Conservation (phyloP, 2,329 filamentous ascomycete genomes). For the Westerdykella ornata region DNA sequence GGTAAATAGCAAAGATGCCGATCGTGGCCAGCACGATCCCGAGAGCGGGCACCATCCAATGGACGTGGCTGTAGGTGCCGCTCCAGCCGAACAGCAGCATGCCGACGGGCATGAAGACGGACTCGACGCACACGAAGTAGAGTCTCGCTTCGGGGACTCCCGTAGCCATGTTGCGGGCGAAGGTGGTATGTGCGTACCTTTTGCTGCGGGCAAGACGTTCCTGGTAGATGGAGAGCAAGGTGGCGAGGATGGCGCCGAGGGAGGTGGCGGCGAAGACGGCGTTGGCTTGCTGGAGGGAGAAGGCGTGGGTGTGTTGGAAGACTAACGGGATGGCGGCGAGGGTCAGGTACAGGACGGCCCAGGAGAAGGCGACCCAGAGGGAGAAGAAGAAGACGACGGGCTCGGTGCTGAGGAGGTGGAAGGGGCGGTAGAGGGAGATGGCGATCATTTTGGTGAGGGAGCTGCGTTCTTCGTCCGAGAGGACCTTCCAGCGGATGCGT, state of each 20-base stretch:
- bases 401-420: slow-evolving; percentile 68
- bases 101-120: slow-evolving; percentile 67
- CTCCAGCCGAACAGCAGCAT: slow-evolving; percentile 78
- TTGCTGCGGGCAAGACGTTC: slow-evolving; percentile 54
- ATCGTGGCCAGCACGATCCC: slow-evolving; percentile 70
- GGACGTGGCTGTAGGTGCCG: slow-evolving; percentile 49
- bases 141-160: slow-evolving; percentile 65
- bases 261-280: slow-evolving; percentile 69
- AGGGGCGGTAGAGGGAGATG: slow-evolving; percentile 69
- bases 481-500: slow-evolving; percentile 73
- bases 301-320: slow-evolving; percentile 61
- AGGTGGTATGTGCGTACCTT: slow-evolving; percentile 21
- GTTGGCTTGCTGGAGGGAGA: slow-evolving; percentile 60
- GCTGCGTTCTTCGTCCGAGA: slow-evolving; percentile 67
- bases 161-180: background rate
- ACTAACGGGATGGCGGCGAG: slow-evolving; percentile 76
- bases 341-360: slow-evolving; percentile 81
- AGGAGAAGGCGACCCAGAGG: slow-evolving; percentile 82
- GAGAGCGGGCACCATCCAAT: slow-evolving; percentile 66
- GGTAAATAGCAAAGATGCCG: slow-evolving; percentile 69
- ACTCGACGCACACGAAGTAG: slow-evolving; percentile 75
- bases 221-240: slow-evolving; percentile 63
- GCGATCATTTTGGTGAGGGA: slow-evolving; percentile 63
- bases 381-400: slow-evolving; percentile 81
- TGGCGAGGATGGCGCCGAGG: slow-evolving; percentile 59